Base-by-base conservation (phyloP, 75 land plant species). In the Adiantum capillusveneris region DNA sequence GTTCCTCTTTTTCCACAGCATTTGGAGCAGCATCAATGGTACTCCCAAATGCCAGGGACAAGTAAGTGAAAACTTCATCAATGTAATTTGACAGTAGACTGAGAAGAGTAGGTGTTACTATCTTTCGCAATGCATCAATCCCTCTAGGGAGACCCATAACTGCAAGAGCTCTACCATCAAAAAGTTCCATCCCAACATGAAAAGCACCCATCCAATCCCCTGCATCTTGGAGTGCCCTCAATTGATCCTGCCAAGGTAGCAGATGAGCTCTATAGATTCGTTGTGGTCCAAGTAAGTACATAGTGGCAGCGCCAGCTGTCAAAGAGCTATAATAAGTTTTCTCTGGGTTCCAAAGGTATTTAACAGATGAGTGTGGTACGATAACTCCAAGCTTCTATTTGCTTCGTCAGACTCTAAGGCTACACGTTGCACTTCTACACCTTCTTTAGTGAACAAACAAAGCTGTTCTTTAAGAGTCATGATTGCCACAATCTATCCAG, bases 161-260 rank as follows among this genome's bases (percentile, higher is more conserved):
- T 69, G 90, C 99, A 70, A 79, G 82, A 18, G 95, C 77, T 36
- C 83, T 75, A 17, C 99, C 99, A 78, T 95, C 99, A 68, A 85
- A 95, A 36, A 90, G 72, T 60, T 84, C 84, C 86, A 90, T 84
- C 50, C 97, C 86, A 90, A 90, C 83, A 68, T 82, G 87, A 20
- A 95, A 69, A 9, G 99, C 88, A 65, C 99, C 97, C 96, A 90
- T 86, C 97, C 97, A 95, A 51, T 95, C 99, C 68, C 99, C 99
- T 46, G 97, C 99, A 73, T 77, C 78, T 58, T 85, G 81, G 31
- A 95, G 66, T 46, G 84, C 96, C 61, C 84, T 82, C 56, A 95
- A 82, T 29, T 97, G 71, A 37, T 90, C 99, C 63, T 84, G 85
- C 99, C 99, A 95, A 7, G 99, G 90, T 50, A 95, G 82, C 53